Percentiles rank a stretch among this genome's conserved stretches.
Evolutionary conservation across 192 early-diverging fungal species (phyloP).

Genomic region (Backusella morwellensis): DNA sequence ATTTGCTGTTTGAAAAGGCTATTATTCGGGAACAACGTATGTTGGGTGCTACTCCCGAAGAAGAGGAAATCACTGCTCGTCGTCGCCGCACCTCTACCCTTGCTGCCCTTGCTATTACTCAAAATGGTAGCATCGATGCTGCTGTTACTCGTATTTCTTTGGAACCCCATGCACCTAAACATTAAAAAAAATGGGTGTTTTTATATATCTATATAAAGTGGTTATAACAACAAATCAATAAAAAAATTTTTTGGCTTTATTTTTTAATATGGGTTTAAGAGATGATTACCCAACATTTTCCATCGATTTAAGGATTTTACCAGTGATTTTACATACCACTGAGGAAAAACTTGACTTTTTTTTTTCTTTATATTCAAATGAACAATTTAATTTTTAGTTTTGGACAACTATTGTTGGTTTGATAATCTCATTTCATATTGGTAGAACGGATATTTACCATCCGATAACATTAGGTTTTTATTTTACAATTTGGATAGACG

Average conservation of each 20-base stretch:
- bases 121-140: constrained; percentile 23
- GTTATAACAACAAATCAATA: neutral
- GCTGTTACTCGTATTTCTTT: constrained; percentile 12
- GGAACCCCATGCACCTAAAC: neutral
- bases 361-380: too few species aligned
- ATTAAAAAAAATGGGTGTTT: neutral
- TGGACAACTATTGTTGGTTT: neutral
- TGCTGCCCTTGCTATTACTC: constrained; percentile 21
- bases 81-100: constrained; percentile 10
- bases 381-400: too few species aligned
- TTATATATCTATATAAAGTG: neutral
- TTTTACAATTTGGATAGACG: constrained; percentile 24
- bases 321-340: too few species aligned
- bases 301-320: too few species aligned
- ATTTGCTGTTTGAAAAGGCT: constrained; percentile 57
- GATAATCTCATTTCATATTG: too few species aligned
- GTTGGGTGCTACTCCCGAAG: constrained; percentile 14
- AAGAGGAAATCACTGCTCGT: neutral
- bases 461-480: neutral
- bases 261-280: neutral
- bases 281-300: too few species aligned
- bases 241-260: neutral
- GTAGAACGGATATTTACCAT: too few species aligned
- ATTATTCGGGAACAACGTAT: constrained; percentile 12
- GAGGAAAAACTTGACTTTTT: too few species aligned